A percentile compares a stretch with the other conserved stretches of the same genome.
phyloP scores from a whole-genome alignment of 1,284 basidiomycete genomes.

The Austroboletus niveus region DNA sequence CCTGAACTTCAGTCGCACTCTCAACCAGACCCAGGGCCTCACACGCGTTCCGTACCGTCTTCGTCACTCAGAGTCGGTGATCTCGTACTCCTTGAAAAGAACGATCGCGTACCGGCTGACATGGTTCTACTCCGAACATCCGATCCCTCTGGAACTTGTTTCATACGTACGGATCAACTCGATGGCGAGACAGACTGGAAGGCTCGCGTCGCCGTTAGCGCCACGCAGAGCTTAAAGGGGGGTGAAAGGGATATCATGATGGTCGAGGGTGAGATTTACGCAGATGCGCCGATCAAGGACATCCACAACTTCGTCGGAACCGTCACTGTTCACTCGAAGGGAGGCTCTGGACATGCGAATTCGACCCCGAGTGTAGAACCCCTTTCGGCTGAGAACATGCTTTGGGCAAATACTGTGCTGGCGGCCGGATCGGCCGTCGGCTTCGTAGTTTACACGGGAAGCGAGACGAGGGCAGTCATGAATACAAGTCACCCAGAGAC shows the following conservation, averaged over 20 bases:
- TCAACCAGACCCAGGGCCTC: constrained; percentile 39
- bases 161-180: constrained; percentile 96
- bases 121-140: constrained; percentile 88
- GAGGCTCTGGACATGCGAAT: constrained; percentile 28
- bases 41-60: constrained; percentile 81
- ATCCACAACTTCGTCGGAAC: constrained; percentile 96
- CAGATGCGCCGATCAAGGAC: constrained; percentile 94
- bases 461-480: constrained; percentile 97
- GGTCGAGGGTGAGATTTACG: constrained; percentile 85
- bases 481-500: constrained; percentile 97
- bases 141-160: constrained; percentile 89
- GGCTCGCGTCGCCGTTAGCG: constrained; percentile 77
- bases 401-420: constrained; percentile 98
- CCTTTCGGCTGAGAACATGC: constrained; percentile 87
- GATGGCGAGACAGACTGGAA: constrained; percentile 99
- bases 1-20: constrained; percentile 19
- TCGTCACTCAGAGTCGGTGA: constrained; percentile 91
- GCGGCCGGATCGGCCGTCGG: constrained; percentile 94
- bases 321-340: constrained; percentile 70
- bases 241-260: constrained; percentile 60
- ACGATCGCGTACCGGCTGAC: constrained; percentile 95
- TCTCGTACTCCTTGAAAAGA: constrained; percentile 92
- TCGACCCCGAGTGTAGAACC: constrained; percentile 67
- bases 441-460: constrained; percentile 91
- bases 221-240: constrained; percentile 22